Evolutionary conservation across 1,284 basidiomycete species (phyloP).

Genomic region (Melampsora americana): DNA sequence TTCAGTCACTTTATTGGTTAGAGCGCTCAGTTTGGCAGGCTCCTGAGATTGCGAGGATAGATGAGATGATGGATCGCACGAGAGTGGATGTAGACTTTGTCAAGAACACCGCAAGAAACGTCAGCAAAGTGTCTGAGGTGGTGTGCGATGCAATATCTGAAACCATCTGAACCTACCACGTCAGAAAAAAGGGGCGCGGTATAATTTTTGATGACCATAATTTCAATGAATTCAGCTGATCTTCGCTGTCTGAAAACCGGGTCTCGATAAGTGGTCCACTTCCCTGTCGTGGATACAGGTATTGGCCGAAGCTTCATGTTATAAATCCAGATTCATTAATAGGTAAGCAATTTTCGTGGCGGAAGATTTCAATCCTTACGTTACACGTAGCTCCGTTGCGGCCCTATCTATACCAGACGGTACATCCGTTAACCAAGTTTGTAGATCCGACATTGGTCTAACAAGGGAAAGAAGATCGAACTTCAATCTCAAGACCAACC

Average conservation of each 20-base stretch:
- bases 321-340: neutral
- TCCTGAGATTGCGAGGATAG: neutral
- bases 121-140: neutral
- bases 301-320: neutral
- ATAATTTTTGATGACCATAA: neutral
- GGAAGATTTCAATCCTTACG: neutral
- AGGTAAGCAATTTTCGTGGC: neutral
- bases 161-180: neutral
- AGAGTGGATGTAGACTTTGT: neutral
- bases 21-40: neutral
- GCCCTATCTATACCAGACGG: neutral
- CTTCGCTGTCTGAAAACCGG: neutral
- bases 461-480: neutral
- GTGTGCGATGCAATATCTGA: neutral
- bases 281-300: neutral
- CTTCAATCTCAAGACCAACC: no score
- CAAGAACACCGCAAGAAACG: neutral
- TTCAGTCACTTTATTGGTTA: neutral
- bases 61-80: neutral
- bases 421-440: neutral
- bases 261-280: neutral
- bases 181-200: neutral
- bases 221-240: neutral
- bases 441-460: neutral
- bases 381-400: neutral